Conservation (phyloP, 164 flowering plant genomes). For the Paratinospora sagittata region DNA sequence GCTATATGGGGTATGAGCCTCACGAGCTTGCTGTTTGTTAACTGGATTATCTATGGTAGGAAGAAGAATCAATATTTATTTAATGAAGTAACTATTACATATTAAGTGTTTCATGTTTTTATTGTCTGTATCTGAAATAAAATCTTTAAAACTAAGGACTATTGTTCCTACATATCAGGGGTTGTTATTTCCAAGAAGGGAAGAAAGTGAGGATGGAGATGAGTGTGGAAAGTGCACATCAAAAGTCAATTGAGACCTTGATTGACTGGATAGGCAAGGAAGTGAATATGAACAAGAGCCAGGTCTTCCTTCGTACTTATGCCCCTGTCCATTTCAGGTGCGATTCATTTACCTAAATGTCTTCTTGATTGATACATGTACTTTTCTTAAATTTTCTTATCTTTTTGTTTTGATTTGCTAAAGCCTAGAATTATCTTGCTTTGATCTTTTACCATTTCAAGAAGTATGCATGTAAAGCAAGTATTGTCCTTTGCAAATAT, state of each 20-base stretch:
- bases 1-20: no score
- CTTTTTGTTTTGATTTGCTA: neutral
- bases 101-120: neutral
- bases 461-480: neutral
- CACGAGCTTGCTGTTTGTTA: no score
- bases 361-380: neutral
- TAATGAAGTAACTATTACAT: no score
- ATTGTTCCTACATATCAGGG: conserved; percentile 32
- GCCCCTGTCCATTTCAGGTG: conserved; percentile 86
- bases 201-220: conserved; percentile 47
- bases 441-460: neutral
- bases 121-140: no score
- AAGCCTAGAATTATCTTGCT: no score
- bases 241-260: conserved; percentile 46
- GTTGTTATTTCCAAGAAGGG: conserved; percentile 77
- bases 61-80: no score
- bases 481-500: no score
- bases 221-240: conserved; percentile 52
- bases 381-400: neutral
- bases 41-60: no score
- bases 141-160: no score
- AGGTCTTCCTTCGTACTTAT: conserved; percentile 50
- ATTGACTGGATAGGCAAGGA: conserved; percentile 42
- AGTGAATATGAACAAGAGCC: conserved; percentile 45
- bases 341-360: neutral